Evolutionary conservation across 352 stramenopile species (phyloP).

Genomic region (Pythium coloratum): DNA sequence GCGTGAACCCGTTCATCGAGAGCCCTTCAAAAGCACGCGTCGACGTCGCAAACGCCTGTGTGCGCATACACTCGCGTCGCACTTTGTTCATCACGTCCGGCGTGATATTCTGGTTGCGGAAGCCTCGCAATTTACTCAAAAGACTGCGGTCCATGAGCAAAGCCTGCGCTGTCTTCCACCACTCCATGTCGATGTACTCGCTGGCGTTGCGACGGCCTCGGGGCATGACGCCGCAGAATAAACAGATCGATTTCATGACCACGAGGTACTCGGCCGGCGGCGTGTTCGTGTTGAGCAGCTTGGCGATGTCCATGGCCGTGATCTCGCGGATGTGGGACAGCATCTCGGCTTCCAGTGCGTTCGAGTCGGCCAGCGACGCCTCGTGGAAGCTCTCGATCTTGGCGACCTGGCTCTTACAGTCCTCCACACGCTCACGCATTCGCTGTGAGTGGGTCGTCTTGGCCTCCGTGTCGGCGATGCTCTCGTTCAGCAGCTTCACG

Average conservation of each 20-base stretch:
- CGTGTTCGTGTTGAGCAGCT: conserved; percentile 56
- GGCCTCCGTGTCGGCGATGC: conserved; percentile 70
- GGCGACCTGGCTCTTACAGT: conserved; percentile 53
- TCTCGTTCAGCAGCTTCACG: conserved; percentile 58
- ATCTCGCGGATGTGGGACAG: conserved; percentile 61
- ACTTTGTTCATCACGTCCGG: conserved; percentile 80
- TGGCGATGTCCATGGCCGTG: conserved; percentile 72
- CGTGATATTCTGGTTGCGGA: conserved; percentile 47
- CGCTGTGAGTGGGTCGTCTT: conserved; percentile 48
- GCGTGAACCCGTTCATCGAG: conserved; percentile 8
- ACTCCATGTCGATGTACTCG: conserved; percentile 76
- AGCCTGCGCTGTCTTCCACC: conserved; percentile 79
- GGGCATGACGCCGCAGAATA: conserved; percentile 61
- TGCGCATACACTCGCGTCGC: conserved; percentile 65
- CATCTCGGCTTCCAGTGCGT: conserved; percentile 61
- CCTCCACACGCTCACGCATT: conserved; percentile 53
- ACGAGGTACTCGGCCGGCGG: conserved; percentile 52
- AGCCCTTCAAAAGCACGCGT: conserved; percentile 28
- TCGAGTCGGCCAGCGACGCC: conserved; percentile 46
- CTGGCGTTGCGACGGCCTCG: conserved; percentile 50
- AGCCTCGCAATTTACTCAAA: conserved; percentile 53
- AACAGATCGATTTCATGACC: conserved; percentile 74
- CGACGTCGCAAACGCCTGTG: conserved; percentile 39
- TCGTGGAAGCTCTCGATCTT: conserved; percentile 53
- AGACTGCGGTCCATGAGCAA: conserved; percentile 79